phyloP scores from a whole-genome alignment of 805 yeast genomes.

The Wickerhamomyces bovis region DNA sequence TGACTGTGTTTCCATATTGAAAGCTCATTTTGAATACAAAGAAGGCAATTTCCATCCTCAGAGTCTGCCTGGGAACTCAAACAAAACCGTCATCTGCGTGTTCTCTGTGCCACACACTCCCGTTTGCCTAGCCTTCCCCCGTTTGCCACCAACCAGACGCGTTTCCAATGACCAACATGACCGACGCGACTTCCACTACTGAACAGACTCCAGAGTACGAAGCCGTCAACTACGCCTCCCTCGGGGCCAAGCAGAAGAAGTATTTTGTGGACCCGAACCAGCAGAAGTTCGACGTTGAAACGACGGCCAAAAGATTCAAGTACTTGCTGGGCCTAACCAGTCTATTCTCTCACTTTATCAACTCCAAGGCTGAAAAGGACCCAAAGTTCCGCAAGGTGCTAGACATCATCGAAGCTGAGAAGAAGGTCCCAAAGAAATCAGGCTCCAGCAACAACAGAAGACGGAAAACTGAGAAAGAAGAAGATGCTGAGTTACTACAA shows the following conservation, averaged over 20 bases:
- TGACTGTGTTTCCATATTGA: too few species aligned
- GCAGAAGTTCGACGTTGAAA: conserved; percentile 44
- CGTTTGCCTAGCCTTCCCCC: too few species aligned
- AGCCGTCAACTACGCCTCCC: conserved; percentile 4
- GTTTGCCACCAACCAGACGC: not conserved
- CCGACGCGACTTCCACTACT: not conserved
- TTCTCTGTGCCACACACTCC: not conserved
- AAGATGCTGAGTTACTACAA: conserved; percentile 67
- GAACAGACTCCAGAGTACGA: conserved; percentile 1
- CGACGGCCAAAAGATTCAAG: conserved; percentile 60
- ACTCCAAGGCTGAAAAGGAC: conserved; percentile 57
- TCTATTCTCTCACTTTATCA: conserved; percentile 63
- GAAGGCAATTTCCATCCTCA: not conserved
- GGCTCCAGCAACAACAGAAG: conserved; percentile 37
- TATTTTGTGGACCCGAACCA: conserved; percentile 31
- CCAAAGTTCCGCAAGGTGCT: conserved; percentile 48
- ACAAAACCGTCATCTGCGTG: too few species aligned
- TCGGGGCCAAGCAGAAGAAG: conserved; percentile 14
- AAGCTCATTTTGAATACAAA: too few species aligned
- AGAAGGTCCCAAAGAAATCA: conserved; percentile 13
- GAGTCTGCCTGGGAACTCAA: not conserved
- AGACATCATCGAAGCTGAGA: conserved; percentile 31
- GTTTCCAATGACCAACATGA: not conserved
- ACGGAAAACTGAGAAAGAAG: conserved; percentile 71
- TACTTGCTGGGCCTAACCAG: conserved; percentile 61